Percentiles rank a stretch among this genome's conserved stretches.
Conservation (phyloP, 148 eudicot genomes). For the Dysphania ambrosioides region DNA sequence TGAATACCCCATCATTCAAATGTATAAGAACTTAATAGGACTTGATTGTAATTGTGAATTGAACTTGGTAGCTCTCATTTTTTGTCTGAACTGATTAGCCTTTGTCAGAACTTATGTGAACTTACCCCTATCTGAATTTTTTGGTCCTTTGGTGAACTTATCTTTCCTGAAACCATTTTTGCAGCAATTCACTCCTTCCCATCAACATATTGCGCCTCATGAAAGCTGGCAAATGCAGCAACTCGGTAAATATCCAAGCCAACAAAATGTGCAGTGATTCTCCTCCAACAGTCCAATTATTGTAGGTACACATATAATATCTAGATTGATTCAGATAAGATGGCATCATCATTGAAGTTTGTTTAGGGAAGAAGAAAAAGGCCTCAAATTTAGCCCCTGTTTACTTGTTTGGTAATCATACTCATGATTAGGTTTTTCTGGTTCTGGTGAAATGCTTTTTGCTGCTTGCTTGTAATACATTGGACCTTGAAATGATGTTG, state of each 20-base stretch:
- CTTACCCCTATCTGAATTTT: background rate
- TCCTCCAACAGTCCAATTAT: conserved; percentile 27
- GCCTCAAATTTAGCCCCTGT: conserved; percentile 5
- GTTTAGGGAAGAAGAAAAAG: conserved; percentile 4
- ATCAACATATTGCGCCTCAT: conserved; percentile 71
- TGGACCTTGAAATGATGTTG: conserved; percentile 15
- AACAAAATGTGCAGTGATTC: conserved; percentile 35
- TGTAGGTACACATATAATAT: conserved; percentile 30
- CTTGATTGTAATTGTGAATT: background rate
- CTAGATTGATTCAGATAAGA: conserved; percentile 28
- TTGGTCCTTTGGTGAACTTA: background rate
- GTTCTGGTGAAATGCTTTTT: conserved; percentile 19
- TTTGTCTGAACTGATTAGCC: too few species aligned
- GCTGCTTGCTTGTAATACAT: conserved; percentile 7
- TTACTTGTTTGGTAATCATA: conserved; percentile 20
- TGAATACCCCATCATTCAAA: background rate
- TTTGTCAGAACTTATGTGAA: too few species aligned
- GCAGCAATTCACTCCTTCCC: conserved; percentile 63
- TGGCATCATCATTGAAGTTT: conserved; percentile 29
- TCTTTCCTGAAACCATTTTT: conserved; percentile 15
- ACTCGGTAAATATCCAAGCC: conserved; percentile 60
- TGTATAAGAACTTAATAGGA: background rate
- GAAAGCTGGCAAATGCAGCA: conserved; percentile 87
- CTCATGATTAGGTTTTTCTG: conserved; percentile 22
- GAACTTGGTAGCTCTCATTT: background rate